Conservation (phyloP, 2,329 filamentous ascomycete genomes). For the Seiridium cupressi region DNA sequence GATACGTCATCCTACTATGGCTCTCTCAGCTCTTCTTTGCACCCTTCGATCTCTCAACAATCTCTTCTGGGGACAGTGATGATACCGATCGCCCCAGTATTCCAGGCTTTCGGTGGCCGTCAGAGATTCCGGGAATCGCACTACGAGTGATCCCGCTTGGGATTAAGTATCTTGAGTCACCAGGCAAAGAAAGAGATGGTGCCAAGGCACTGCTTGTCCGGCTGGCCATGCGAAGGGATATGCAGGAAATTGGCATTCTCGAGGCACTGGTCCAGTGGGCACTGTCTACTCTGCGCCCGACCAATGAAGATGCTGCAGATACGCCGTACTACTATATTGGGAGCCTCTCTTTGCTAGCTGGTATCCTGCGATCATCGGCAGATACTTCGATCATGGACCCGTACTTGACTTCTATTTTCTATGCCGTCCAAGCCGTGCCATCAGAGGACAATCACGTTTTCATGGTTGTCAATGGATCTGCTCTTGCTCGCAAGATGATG, state of each 20-base stretch:
- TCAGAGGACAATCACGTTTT: constrained; percentile 46
- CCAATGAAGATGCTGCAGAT: constrained; percentile 30
- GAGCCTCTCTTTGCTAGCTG: constrained; percentile 74
- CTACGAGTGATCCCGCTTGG: constrained; percentile 69
- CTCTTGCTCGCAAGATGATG: constrained; percentile 75
- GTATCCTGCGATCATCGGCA: constrained; percentile 65
- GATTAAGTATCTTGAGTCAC: constrained; percentile 66
- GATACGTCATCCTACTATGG: constrained; percentile 87
- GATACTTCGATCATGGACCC: constrained; percentile 73
- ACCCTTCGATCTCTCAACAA: constrained; percentile 86
- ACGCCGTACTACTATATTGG: constrained; percentile 77
- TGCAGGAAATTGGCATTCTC: constrained; percentile 75
- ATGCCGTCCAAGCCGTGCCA: constrained; percentile 59
- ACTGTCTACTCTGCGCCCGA: constrained; percentile 55
- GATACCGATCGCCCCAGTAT: constrained; percentile 41
- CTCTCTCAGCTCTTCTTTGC: constrained; percentile 78
- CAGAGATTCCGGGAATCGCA: constrained; percentile 66
- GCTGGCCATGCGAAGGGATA: constrained; percentile 80
- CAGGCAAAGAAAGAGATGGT: constrained; percentile 86
- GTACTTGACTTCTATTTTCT: constrained; percentile 66
- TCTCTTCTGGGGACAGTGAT: constrained; percentile 63
- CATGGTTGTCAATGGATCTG: constrained; percentile 63
- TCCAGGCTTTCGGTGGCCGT: constrained; percentile 53
- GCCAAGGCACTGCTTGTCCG: constrained; percentile 81
- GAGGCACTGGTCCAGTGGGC: constrained; percentile 70